Conservation (phyloP, 2,329 filamentous ascomycete genomes). For the Stemphylium vesicarium region DNA sequence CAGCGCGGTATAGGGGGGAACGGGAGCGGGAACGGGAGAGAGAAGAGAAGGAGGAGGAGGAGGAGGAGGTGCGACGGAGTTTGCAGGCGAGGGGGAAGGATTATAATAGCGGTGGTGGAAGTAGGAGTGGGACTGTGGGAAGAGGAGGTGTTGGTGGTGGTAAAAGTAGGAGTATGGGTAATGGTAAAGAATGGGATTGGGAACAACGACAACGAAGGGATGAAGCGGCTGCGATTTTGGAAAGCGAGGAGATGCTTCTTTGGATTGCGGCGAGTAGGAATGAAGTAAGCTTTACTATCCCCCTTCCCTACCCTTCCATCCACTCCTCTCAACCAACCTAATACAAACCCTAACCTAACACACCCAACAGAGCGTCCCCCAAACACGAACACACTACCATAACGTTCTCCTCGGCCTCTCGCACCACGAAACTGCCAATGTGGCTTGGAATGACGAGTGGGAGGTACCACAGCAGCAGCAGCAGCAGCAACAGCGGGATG, state of each 20-base stretch:
- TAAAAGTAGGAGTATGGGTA: not conserved
- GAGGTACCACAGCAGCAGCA: not conserved
- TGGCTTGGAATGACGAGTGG: slow-evolving; percentile 27
- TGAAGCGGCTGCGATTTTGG: slow-evolving; percentile 42
- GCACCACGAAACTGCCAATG: not conserved
- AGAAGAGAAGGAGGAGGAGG: not conserved
- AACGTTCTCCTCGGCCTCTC: slow-evolving; percentile 29
- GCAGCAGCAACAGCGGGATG: slow-evolving; percentile 1
- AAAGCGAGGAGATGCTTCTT: slow-evolving; percentile 46
- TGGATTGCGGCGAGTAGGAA: slow-evolving; percentile 41
- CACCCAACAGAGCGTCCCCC: slow-evolving; percentile 30
- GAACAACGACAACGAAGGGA: slow-evolving; percentile 36
- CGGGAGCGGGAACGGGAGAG: no score
- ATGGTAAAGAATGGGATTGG: slow-evolving; percentile 22
- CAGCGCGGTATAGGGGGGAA: no score
- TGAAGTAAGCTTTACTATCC: slow-evolving; percentile 35
- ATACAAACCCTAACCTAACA: no score
- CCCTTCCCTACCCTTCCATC: not conserved
- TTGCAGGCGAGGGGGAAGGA: slow-evolving; percentile 33
- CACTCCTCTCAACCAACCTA: no score
- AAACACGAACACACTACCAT: slow-evolving; percentile 41
- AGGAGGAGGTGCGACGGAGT: slow-evolving; percentile 28
- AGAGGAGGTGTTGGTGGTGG: not conserved
- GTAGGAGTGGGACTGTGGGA: not conserved
- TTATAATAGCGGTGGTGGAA: not conserved